Evolutionary conservation across 2,329 filamentous ascomycete genomes (phyloP).

Genomic region (Leptosphaerulina australis): DNA sequence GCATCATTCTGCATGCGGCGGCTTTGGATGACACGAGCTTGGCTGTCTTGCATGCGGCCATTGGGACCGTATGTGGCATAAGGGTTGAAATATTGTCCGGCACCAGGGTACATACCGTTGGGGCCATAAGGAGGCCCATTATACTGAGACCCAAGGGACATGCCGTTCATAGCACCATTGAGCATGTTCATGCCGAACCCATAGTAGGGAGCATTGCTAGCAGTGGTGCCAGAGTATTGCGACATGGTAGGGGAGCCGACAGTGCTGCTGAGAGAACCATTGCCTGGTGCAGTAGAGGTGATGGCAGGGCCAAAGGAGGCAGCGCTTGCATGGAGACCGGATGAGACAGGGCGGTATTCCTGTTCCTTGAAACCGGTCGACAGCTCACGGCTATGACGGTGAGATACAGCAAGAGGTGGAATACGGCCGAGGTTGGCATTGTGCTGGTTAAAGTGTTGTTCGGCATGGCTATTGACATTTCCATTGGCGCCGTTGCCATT

Average conservation of each 20-base stretch:
- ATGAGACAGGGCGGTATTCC: conserved; percentile 66
- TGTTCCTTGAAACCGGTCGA: conserved; percentile 58
- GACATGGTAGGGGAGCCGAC: conserved; percentile 41
- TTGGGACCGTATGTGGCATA: conserved; percentile 49
- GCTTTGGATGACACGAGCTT: conserved; percentile 75
- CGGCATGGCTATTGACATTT: conserved; percentile 58
- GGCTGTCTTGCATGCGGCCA: conserved; percentile 70
- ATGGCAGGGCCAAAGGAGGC: conserved; percentile 75
- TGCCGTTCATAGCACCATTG: conserved; percentile 70
- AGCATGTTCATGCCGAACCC: conserved; percentile 67
- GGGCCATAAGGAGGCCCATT: conserved; percentile 34
- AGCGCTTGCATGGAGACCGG: conserved; percentile 79
- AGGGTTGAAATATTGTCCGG: conserved; percentile 34
- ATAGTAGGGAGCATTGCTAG: conserved; percentile 51
- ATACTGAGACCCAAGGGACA: conserved; percentile 55
- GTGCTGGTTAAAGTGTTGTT: conserved; percentile 70
- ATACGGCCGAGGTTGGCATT: conserved; percentile 83
- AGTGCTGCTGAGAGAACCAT: conserved; percentile 27
- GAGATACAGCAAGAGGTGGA: conserved; percentile 67
- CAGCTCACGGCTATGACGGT: conserved; percentile 76
- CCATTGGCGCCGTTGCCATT: conserved; percentile 30
- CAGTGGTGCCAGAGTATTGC: conserved; percentile 38
- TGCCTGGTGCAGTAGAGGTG: conserved; percentile 41
- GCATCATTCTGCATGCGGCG: conserved; percentile 72
- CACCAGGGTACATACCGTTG: conserved; percentile 33